Base-by-base conservation (phyloP, 371 early-diverging fungal species). In the Actinomortierella wolfii region DNA sequence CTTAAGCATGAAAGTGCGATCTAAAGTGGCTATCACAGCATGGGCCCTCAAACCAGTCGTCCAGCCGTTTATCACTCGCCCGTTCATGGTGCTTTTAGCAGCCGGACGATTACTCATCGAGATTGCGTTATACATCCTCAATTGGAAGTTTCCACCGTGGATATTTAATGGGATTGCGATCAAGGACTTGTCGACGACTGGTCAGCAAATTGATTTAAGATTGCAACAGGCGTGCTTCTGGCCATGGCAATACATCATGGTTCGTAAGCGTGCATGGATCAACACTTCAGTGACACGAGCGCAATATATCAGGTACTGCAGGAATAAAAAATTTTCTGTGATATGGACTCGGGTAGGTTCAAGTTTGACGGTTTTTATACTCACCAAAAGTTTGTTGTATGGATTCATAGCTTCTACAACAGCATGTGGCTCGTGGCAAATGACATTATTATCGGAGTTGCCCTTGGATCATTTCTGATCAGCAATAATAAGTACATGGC, bases 381-480 rank as follows among this genome's bases (percentile, higher is more conserved):
- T n/a, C n/a, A n/a, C n/a, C n/a, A n/a, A n/a, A n/a, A n/a, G 34
- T 34, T 34, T 34, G 34, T 11, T 34, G 34, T 6, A 34, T 11
- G 34, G 11, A 34, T 55, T 53, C 15, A 9, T 49, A 93, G 94
- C 53, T 95, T 97, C 67, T 94, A 94, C 79, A 96, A 97, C 76
- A 92, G 92, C 54, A 89, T 94, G 78, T 98, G 97, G 95, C 87
- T 95, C n/a, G 88, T 94, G 9, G 92, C 92, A 0, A 93, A 96
- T 59, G 97, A 97, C 76, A 86, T 96, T 13, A 89, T 94, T 51
- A 85, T 98, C 54, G 97, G 97, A 0, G 67, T 94, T 0, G 87
- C 94, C 0, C 67, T 95, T 3, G 94, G 94, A 4, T 83, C 88
- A 0, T 86, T 89, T 46, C 58, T 97, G 34, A 79, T 89, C 23